phyloP scores from a whole-genome alignment of 2,329 filamentous ascomycete genomes.

The Neophaeococcomyces aloes region DNA sequence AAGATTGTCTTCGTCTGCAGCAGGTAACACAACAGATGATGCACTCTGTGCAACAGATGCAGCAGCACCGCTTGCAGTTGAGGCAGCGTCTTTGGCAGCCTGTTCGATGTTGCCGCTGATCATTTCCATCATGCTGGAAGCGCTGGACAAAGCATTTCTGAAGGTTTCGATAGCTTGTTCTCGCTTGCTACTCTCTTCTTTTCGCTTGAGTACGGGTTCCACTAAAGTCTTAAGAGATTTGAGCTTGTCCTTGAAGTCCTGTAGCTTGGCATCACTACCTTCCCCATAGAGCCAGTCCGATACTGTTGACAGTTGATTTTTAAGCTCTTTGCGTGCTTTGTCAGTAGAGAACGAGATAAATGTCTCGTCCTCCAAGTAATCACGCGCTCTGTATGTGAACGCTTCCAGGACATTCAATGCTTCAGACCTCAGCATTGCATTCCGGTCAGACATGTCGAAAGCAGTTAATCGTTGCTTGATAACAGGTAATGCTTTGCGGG shows the following conservation, averaged over 20 bases:
- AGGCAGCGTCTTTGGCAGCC: constrained; percentile 50
- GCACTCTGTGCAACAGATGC: constrained; percentile 34
- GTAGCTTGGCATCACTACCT: constrained; percentile 62
- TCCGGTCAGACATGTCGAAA: constrained; percentile 76
- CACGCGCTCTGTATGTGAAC: constrained; percentile 80
- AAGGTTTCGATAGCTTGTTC: constrained; percentile 59
- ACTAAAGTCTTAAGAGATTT: constrained; percentile 69
- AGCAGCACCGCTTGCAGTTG: constrained; percentile 43
- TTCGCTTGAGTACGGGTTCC: constrained; percentile 63
- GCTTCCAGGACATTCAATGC: constrained; percentile 85
- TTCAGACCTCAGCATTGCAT: constrained; percentile 68
- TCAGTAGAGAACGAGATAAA: constrained; percentile 64
- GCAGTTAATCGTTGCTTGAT: constrained; percentile 65
- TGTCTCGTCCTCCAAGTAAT: constrained; percentile 64
- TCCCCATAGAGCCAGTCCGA: constrained; percentile 90
- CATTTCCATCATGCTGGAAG: constrained; percentile 57
- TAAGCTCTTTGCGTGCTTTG: constrained; percentile 55
- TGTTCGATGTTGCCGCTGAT: constrained; percentile 65
- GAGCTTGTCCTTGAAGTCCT: constrained; percentile 64
- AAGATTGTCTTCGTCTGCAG: constrained; percentile 52
- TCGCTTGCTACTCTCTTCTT: constrained; percentile 59
- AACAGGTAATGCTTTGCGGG: constrained; percentile 30
- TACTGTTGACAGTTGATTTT: constrained; percentile 55
- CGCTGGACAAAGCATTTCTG: constrained; percentile 59
- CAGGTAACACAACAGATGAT: constrained; percentile 37